phyloP scores from a whole-genome alignment of 106 monocot species.

The Posidonia australis region DNA sequence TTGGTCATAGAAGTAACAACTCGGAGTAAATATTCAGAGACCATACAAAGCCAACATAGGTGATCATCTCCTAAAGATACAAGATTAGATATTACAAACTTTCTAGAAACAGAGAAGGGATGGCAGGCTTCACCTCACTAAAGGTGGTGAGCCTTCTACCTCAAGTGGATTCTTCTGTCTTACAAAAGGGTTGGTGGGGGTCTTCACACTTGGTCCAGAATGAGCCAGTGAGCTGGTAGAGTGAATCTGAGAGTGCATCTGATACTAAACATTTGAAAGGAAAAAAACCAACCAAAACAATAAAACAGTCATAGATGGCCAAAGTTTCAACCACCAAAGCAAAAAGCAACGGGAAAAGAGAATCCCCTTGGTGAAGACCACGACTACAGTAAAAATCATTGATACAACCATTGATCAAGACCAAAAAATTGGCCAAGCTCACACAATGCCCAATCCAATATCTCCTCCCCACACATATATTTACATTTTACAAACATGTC shows the following conservation, averaged over 20 bases:
- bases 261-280: background rate
- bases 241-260: conserved; percentile 16
- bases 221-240: conserved; percentile 14
- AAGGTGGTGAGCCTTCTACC: conserved; percentile 25
- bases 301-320: too few species aligned
- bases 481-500: too few species aligned
- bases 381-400: too few species aligned
- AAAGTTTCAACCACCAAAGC: too few species aligned
- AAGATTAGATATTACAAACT: background rate
- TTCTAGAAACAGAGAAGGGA: background rate
- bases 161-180: conserved; percentile 51
- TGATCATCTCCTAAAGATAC: background rate
- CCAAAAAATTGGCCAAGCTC: too few species aligned
- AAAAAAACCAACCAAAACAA: background rate
- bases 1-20: background rate
- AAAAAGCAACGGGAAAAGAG: too few species aligned
- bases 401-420: too few species aligned
- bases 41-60: background rate
- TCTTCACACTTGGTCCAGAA: conserved; percentile 21
- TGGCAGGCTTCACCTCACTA: conserved; percentile 23
- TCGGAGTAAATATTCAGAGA: background rate
- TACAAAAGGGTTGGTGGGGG: conserved; percentile 22
- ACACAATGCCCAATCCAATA: too few species aligned
- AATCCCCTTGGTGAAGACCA: too few species aligned
- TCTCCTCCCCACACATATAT: too few species aligned